Evolutionary conservation across 2,329 filamentous ascomycete genomes (phyloP).

Genomic region (Cladophialophora exuberans): DNA sequence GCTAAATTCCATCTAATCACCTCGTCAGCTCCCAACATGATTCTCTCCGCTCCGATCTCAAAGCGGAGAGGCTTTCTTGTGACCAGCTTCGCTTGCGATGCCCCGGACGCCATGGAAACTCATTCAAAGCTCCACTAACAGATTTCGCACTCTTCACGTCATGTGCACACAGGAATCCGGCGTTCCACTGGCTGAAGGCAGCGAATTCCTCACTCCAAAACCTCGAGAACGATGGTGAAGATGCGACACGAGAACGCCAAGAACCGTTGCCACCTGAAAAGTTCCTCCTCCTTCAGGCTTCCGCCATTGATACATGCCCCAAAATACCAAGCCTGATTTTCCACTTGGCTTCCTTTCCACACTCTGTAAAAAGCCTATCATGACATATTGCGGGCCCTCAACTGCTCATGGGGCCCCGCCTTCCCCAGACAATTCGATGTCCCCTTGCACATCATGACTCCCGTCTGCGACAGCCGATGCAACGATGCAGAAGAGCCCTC

Average conservation of each 20-base stretch:
- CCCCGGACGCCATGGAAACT: too few species aligned
- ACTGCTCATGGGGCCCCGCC: background rate
- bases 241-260: slow-evolving; percentile 11
- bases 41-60: slow-evolving; percentile 7
- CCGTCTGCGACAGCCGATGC: slow-evolving; percentile 5
- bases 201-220: background rate
- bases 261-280: background rate
- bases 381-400: background rate
- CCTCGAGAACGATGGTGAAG: background rate
- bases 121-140: too few species aligned
- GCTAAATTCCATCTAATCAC: background rate
- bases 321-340: slow-evolving; percentile 12
- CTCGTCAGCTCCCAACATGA: background rate
- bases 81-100: background rate
- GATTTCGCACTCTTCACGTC: too few species aligned
- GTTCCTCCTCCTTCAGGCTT: background rate
- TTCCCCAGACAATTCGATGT: background rate
- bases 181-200: too few species aligned
- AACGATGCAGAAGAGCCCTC: background rate
- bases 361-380: slow-evolving; percentile 6
- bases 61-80: slow-evolving; percentile 6
- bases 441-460: slow-evolving; percentile 3
- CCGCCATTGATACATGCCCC: slow-evolving; percentile 5
- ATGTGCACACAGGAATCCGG: too few species aligned
- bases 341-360: slow-evolving; percentile 3